Evolutionary conservation across 306 rosid genomes (phyloP).

Genomic region (Elaeagnus macrophylla): DNA sequence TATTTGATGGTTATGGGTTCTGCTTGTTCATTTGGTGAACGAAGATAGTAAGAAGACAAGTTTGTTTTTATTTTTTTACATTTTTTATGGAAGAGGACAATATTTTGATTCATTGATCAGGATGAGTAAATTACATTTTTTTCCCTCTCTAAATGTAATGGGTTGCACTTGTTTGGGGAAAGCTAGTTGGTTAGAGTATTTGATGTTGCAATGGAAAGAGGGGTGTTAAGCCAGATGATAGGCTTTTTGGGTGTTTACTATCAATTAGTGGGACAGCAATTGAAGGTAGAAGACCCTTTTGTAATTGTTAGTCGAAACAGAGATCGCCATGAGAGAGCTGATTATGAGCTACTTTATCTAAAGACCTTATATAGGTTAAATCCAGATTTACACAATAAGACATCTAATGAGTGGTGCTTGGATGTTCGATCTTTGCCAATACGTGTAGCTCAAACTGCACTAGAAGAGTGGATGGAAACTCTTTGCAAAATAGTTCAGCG

Average conservation of each 20-base stretch:
- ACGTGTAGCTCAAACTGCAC: constrained; percentile 84
- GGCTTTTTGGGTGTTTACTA: constrained; percentile 71
- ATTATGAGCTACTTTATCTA: constrained; percentile 82
- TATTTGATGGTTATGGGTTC: too few species aligned
- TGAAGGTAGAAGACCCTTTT: constrained; percentile 80
- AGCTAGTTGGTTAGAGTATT: constrained; percentile 57
- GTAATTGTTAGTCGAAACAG: constrained; percentile 80
- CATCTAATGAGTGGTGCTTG: constrained; percentile 55
- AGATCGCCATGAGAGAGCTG: constrained; percentile 56
- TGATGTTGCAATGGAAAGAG: constrained; percentile 39
- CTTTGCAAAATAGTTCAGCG: constrained; percentile 54
- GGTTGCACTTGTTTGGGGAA: constrained; percentile 79
- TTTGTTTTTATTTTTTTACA: too few species aligned
- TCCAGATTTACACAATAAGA: constrained; percentile 78
- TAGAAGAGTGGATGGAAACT: constrained; percentile 91
- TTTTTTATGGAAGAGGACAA: too few species aligned
- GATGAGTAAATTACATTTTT: too few species aligned
- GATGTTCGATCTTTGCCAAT: constrained; percentile 79
- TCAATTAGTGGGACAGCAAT: constrained; percentile 45
- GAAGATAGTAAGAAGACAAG: too few species aligned
- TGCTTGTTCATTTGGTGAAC: too few species aligned
- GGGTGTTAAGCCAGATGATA: constrained; percentile 72
- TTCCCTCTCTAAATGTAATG: constrained; percentile 91
- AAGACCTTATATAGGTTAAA: constrained; percentile 78
- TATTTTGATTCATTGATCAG: too few species aligned